These are phyloP conservation scores for Diatrype stigma DNA, from an alignment of 2,329 filamentous ascomycete genomes.

Conservation along the genomic window DNA sequence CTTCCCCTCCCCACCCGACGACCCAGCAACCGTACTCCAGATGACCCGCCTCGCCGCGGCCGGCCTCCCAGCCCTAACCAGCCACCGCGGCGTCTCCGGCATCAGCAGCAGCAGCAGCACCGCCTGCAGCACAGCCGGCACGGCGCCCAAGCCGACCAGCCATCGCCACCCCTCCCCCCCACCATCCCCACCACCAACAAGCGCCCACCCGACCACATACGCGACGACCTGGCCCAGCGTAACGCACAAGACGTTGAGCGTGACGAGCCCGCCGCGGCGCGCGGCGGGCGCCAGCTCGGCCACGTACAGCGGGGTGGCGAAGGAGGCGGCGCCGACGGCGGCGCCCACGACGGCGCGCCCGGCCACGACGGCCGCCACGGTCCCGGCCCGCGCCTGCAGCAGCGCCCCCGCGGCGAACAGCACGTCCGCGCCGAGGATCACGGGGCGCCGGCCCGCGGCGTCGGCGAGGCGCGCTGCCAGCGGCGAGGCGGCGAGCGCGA, in stretches of 20 bases:
- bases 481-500: slow-evolving; percentile 61
- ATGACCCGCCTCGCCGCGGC: slow-evolving; percentile 63
- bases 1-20: not conserved
- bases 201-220: slow-evolving; percentile 76
- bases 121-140: slow-evolving; percentile 71
- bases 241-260: slow-evolving; percentile 76
- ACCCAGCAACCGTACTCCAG: slow-evolving; percentile 44
- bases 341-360: slow-evolving; percentile 68
- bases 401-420: slow-evolving; percentile 67
- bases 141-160: slow-evolving; percentile 82
- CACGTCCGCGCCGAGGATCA: slow-evolving; percentile 59
- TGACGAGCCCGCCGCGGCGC: slow-evolving; percentile 75
- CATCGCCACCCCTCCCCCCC: slow-evolving; percentile 67
- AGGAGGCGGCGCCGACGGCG: slow-evolving; percentile 71
- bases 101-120: slow-evolving; percentile 65
- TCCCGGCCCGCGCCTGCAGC: slow-evolving; percentile 55
- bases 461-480: slow-evolving; percentile 63
- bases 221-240: slow-evolving; percentile 86
- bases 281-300: slow-evolving; percentile 77
- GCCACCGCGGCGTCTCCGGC: slow-evolving; percentile 86
- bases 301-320: slow-evolving; percentile 85
- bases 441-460: slow-evolving; percentile 54
- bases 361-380: slow-evolving; percentile 60
- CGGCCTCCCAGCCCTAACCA: slow-evolving; percentile 64
- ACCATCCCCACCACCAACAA: slow-evolving; percentile 34